Evolutionary conservation across 805 yeast genomes (phyloP), one percentile per base, ranked within the genome.

Genomic region (Naumovozyma dairenensis): DNA sequence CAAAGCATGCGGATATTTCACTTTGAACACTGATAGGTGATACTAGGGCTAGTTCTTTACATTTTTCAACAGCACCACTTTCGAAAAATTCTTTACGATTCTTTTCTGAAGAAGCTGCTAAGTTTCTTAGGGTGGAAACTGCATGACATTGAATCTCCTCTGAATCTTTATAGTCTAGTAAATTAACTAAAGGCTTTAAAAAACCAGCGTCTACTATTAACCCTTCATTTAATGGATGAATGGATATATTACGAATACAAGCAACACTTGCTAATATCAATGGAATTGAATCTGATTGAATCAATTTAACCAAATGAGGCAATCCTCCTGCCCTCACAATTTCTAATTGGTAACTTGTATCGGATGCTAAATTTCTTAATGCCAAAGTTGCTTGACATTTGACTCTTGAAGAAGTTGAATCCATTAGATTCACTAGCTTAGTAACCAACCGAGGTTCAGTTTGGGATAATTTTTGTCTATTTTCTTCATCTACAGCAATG

Each of bases 131-230:
- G 6, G 97, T 87, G 2, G 96, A 87, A 19, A 92, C 95, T 2
- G 97, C 93, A 62, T 92, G 99, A 57, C 99, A 92, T 64, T 89
- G 95, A 44, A 92, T 89, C 63, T 92, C 99, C 57, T 89, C 96
- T 45, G 83, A 81, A 50, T 84, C 94, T 33, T 75, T 72, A 57
- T 79, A 83, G 55, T 80, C 87, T 45, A 92, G 74, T 40, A 92
- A 66, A 7, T 77, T 72, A 13, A 92, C 96, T 46, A 92, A 71
- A 7, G 98, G 97, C 51, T 79, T 77, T 51, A 92, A 69, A 63
- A 92, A 92, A 1, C 98, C 98, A 4, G 97, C 96, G 44, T 92
- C 96, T 36, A 92, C 92, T 31, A 92, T 92, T 37, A 92, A 68
- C 12, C 93, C 89, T 65, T 92, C 99, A 58, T 92, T 92, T 59